phyloP scores from a whole-genome alignment of 2,329 filamentous ascomycete genomes.

The Neurospora crassa region DNA sequence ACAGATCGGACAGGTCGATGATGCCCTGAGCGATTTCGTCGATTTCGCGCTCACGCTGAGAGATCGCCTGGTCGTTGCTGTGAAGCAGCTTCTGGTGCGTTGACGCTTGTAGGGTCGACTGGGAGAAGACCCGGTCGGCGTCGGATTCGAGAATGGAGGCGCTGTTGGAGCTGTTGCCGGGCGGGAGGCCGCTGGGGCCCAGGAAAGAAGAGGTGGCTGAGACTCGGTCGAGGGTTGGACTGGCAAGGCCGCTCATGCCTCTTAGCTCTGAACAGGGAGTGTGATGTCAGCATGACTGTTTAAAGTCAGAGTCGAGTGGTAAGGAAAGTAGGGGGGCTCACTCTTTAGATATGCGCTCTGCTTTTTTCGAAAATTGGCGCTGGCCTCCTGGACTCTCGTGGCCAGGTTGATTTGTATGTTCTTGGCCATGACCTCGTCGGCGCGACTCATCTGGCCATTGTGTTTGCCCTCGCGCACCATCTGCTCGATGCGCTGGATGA shows the following conservation, averaged over 20 bases:
- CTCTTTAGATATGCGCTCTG: slow-evolving; percentile 94
- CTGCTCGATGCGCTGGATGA: slow-evolving; percentile 77
- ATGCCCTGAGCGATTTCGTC: slow-evolving; percentile 97
- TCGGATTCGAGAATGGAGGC: slow-evolving; percentile 89
- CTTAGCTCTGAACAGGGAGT: slow-evolving; percentile 52
- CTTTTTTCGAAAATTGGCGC: slow-evolving; percentile 89
- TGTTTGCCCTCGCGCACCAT: slow-evolving; percentile 77
- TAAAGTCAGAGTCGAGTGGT: not conserved
- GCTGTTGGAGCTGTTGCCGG: slow-evolving; percentile 52
- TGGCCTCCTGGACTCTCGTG: slow-evolving; percentile 80
- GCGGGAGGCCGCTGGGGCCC: not conserved
- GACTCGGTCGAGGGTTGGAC: slow-evolving; percentile 37
- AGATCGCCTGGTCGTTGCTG: slow-evolving; percentile 74
- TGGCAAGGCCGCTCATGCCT: slow-evolving; percentile 51
- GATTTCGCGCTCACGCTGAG: slow-evolving; percentile 90
- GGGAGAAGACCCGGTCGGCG: slow-evolving; percentile 83
- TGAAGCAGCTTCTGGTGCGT: slow-evolving; percentile 56
- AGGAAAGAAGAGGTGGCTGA: slow-evolving; percentile 32
- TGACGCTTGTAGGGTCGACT: slow-evolving; percentile 77
- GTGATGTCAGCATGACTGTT: slow-evolving; percentile 11
- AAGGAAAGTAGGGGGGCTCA: slow-evolving; percentile 29
- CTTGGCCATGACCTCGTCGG: slow-evolving; percentile 90
- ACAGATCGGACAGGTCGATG: slow-evolving; percentile 92
- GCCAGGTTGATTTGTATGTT: slow-evolving; percentile 93
- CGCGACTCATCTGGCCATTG: slow-evolving; percentile 61